phyloP scores from a whole-genome alignment of 495 filamentous ascomycete genomes.

The Penicillium lagena region DNA sequence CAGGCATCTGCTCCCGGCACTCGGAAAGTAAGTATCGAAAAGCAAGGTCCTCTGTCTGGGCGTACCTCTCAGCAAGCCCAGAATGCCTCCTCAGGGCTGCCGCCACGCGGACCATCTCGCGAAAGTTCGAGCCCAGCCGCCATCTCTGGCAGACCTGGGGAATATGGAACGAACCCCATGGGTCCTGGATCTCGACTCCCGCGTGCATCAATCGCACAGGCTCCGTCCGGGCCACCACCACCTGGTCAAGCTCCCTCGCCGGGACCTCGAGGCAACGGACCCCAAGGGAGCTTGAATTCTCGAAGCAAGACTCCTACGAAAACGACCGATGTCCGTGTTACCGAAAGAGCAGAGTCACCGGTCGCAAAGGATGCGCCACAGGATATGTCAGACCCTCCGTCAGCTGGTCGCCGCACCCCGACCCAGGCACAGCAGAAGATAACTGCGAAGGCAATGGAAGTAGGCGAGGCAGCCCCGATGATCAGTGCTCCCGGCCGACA shows the following conservation, averaged over 20 bases:
- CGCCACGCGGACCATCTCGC: constrained; percentile 46
- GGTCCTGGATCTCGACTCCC: constrained; percentile 58
- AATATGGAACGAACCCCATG: constrained; percentile 23
- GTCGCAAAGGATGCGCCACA: constrained; percentile 42
- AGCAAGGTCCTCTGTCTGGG: constrained; percentile 24
- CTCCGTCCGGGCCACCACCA: constrained; percentile 77
- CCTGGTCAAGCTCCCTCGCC: constrained; percentile 81
- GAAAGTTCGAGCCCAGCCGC: constrained; percentile 40
- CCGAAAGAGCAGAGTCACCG: constrained; percentile 50
- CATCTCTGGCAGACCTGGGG: constrained; percentile 23
- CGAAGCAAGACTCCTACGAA: constrained; percentile 58
- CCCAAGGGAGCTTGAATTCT: constrained; percentile 30
- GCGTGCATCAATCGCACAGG: constrained; percentile 62
- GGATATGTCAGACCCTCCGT: constrained; percentile 35
- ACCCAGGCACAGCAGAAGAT: constrained; percentile 40
- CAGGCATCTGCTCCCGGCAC: constrained; percentile 35
- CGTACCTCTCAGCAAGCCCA: constrained; percentile 60
- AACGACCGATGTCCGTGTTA: constrained; percentile 45
- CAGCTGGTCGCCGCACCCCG: constrained; percentile 59
- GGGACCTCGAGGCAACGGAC: constrained; percentile 49
- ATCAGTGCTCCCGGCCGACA: constrained; percentile 37
- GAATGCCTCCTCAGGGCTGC: constrained; percentile 45
- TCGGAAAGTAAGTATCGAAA: constrained; percentile 36
- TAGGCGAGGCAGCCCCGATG: constrained; percentile 41
- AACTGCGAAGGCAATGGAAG: constrained; percentile 42